Base-by-base conservation (phyloP, 345 rosid species). In the Hibiscus trionum region DNA sequence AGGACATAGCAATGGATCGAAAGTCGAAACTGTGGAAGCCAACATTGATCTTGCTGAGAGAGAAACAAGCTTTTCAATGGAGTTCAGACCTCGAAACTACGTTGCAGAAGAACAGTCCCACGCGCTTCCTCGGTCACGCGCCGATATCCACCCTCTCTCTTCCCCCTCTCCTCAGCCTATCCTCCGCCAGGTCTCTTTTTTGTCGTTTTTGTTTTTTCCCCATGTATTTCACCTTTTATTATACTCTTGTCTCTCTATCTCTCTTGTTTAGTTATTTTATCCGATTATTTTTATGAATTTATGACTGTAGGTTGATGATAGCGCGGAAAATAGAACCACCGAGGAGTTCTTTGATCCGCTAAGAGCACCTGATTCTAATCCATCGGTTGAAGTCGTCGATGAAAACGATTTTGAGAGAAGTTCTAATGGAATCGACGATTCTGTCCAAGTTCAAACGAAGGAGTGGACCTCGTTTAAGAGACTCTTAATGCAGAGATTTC, bases 401-500 rank as follows among this genome's bases (percentile, higher is more conserved):
- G 77, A 12, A 50, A 52, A 65, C 29, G 76, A 64, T 11, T 65
- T 61, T 71, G 81, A 66, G 59, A 70, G 64, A 61, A 67, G 79
- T 73, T 77, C 82, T 65, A 12, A 71, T 33, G 59, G 77, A 63
- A 60, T 10, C 33, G 86, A 42, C 2, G 11, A 42, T 42, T 42
- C 11, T 31, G 21, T 58, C 67, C 83, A 79, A 69, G 82, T 74
- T 69, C 72, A 86, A 49, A 72, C 66, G 47, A 87, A 78, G 78
- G 94, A 91, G 53, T 93, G 98, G 98, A 81, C 73, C 60, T 87
- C 88, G 19, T 91, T 90, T 77, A 93, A 81, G 84, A 86, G 96
- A 79, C 76, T 85, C 76, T 79, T 93, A 65, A 85, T 90, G 91
- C 97, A 93, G 86, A 87, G 87, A 70, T 93, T 91, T 77, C 90